Percentiles rank a stretch among this genome's conserved stretches.
These are phyloP conservation scores for Limnomonas spitsbergensis DNA, from an alignment of 139 green algal genomes.

Conservation along the genomic window DNA sequence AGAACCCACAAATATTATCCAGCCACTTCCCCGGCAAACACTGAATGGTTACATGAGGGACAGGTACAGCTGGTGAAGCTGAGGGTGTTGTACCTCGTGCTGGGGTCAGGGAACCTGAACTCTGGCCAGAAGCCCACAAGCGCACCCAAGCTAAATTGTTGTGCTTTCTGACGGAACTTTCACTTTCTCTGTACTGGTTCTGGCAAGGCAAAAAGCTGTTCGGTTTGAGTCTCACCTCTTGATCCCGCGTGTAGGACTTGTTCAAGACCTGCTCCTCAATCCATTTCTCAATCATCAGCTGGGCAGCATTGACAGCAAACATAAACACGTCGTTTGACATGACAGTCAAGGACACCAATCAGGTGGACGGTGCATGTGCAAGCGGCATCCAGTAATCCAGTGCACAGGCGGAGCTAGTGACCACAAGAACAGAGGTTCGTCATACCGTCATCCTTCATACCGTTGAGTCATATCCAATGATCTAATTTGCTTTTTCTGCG, in stretches of 20 bases:
- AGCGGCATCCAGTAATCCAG: neutral
- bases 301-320: conserved; percentile 4
- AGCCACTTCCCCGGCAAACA: neutral
- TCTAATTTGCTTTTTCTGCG: neutral
- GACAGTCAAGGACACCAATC: neutral
- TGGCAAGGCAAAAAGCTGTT: too few relatives aligned
- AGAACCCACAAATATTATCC: neutral
- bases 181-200: too few relatives aligned
- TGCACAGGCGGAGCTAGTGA: neutral
- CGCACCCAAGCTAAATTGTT: neutral
- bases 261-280: conserved; percentile 14
- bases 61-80: neutral
- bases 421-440: neutral
- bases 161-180: neutral
- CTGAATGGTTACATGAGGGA: neutral
- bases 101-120: neutral
- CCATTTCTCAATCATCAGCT: conserved; percentile 29
- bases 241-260: conserved; percentile 1
- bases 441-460: neutral
- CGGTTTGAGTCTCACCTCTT: too few relatives aligned
- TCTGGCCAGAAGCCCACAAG: neutral
- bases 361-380: too few relatives aligned
- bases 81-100: too few relatives aligned
- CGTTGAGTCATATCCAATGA: neutral
- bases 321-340: neutral